phyloP scores from a whole-genome alignment of 768 basidiomycete species.

The Chiua virens region DNA sequence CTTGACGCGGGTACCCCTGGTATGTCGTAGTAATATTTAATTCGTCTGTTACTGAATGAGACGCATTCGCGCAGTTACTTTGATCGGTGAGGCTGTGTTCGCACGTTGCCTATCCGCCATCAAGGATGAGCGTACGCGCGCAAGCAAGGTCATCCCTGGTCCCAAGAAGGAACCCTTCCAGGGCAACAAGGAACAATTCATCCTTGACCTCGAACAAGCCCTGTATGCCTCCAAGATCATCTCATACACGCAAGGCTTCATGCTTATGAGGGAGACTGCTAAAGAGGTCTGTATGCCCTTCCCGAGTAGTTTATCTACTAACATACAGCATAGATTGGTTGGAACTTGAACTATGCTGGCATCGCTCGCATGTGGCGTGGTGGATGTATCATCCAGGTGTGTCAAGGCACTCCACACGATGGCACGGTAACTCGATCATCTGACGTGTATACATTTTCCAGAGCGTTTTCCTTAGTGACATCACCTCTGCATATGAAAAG shows the following conservation, averaged over 20 bases:
- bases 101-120: slow-evolving; percentile 96
- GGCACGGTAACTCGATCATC: slow-evolving; percentile 6
- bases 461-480: slow-evolving; percentile 94
- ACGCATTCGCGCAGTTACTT: slow-evolving; percentile 64
- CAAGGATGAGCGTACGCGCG: slow-evolving; percentile 93
- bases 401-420: slow-evolving; percentile 11
- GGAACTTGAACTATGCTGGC: slow-evolving; percentile 96
- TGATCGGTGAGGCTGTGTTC: slow-evolving; percentile 99
- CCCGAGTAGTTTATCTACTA: neutral
- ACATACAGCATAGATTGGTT: slow-evolving; percentile 50
- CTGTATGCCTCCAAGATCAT: slow-evolving; percentile 99
- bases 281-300: slow-evolving; percentile 61
- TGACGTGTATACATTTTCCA: slow-evolving; percentile 23
- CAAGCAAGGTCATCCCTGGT: slow-evolving; percentile 87
- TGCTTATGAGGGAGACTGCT: slow-evolving; percentile 98
- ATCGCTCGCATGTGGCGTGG: slow-evolving; percentile 99
- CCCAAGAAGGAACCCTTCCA: slow-evolving; percentile 93
- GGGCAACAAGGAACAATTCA: slow-evolving; percentile 98
- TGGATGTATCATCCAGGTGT: slow-evolving; percentile 97
- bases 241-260: slow-evolving; percentile 99
- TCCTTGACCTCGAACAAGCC: slow-evolving; percentile 98
- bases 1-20: slow-evolving; percentile 89
- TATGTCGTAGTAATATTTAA: slow-evolving; percentile 34
- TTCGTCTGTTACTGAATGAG: slow-evolving; percentile 7
- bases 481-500: slow-evolving; percentile 88